phyloP scores from a whole-genome alignment of 306 rosid genomes.

The Pyrus bretschneideri region DNA sequence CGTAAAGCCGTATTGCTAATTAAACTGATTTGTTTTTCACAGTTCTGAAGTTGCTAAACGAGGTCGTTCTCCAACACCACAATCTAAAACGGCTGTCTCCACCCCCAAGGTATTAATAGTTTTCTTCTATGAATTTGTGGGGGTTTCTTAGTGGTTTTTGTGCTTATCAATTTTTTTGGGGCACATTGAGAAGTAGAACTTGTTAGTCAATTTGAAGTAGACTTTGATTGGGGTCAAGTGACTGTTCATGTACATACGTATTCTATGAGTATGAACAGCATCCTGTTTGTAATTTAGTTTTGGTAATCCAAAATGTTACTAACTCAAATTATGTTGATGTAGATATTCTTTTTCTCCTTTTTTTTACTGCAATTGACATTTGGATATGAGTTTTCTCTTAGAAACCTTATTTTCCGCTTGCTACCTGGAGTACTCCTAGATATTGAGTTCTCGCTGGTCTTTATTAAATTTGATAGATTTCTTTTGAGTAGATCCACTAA shows the following conservation, averaged over 20 bases:
- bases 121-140: background rate
- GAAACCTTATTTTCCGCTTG: background rate
- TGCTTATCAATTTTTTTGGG: background rate
- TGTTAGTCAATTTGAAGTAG: background rate
- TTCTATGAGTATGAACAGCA: background rate
- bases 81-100: conserved; percentile 63
- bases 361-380: too few relatives aligned
- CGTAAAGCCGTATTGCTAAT: background rate
- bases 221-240: background rate
- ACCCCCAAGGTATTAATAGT: conserved; percentile 49
- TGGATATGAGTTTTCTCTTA: background rate
- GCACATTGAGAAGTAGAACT: background rate
- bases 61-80: conserved; percentile 73
- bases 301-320: background rate
- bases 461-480: background rate
- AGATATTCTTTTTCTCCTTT: background rate
- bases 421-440: background rate
- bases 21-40: background rate
- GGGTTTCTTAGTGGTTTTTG: background rate
- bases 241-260: background rate
- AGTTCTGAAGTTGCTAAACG: conserved; percentile 63
- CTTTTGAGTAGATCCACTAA: background rate
- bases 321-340: background rate
- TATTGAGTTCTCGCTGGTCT: background rate
- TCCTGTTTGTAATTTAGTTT: background rate